Percentiles rank a stretch among this genome's conserved stretches.
Evolutionary conservation across 1,284 basidiomycete species (phyloP).

Genomic region (Trichosporon sp.): DNA sequence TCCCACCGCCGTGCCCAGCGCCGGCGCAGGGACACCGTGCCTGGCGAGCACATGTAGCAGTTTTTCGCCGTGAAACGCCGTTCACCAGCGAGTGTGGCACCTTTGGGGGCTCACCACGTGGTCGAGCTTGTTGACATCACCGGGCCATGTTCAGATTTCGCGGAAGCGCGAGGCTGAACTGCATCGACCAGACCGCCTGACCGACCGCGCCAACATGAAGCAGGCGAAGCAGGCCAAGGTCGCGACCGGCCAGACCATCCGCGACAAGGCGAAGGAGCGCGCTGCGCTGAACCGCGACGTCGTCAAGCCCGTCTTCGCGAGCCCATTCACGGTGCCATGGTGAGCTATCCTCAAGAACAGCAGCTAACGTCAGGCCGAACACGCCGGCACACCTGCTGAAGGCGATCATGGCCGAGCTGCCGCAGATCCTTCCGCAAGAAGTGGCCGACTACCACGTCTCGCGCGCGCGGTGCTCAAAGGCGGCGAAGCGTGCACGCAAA

Average conservation of each 20-base stretch:
- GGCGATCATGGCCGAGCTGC: slow-evolving; percentile 32
- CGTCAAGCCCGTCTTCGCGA: slow-evolving; percentile 29
- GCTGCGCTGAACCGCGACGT: slow-evolving; percentile 8
- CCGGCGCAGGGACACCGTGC: neutral
- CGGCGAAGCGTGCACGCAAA: slow-evolving; percentile 21
- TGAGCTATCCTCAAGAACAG: slow-evolving; percentile 16
- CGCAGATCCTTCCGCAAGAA: slow-evolving; percentile 27
- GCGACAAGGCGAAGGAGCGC: slow-evolving; percentile 17
- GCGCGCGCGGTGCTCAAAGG: slow-evolving; percentile 33
- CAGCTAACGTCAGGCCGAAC: slow-evolving; percentile 33
- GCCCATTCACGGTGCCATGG: slow-evolving; percentile 41
- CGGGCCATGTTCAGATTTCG: neutral
- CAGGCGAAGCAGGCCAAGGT: slow-evolving; percentile 14
- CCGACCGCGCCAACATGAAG: slow-evolving; percentile 20
- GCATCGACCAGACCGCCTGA: neutral
- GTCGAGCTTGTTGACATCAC: slow-evolving; percentile 11
- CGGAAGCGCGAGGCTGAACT: neutral
- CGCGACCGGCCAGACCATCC: slow-evolving; percentile 17
- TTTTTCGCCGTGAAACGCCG: slow-evolving; percentile 4
- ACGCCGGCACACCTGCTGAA: slow-evolving; percentile 40
- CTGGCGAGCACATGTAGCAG: neutral
- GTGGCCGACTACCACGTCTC: slow-evolving; percentile 41
- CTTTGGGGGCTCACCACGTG: neutral
- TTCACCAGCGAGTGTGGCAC: neutral
- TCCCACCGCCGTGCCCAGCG: neutral